phyloP scores from a whole-genome alignment of 345 rosid species.

The Gossypium bickii region DNA sequence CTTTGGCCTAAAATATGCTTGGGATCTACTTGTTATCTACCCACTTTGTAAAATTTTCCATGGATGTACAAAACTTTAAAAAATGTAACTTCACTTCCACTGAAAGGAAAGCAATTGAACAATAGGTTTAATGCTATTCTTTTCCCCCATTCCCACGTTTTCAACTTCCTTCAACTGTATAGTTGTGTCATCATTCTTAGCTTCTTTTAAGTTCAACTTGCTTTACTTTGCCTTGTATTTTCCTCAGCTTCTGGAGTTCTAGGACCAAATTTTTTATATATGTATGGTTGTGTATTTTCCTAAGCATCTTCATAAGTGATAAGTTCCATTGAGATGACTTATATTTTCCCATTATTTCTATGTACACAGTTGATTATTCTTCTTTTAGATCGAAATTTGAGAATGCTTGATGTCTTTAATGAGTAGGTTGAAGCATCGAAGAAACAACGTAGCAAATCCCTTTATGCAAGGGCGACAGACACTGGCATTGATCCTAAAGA shows the following conservation, averaged over 20 bases:
- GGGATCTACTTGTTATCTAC: not conserved
- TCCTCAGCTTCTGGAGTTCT: conserved; percentile 1
- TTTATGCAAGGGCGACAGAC: conserved; percentile 82
- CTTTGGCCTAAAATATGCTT: not conserved
- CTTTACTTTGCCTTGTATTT: not conserved
- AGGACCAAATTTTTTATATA: not conserved
- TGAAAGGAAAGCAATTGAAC: not conserved
- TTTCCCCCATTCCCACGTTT: not conserved
- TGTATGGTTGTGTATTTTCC: not conserved
- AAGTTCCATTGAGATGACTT: not conserved
- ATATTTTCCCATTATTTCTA: not conserved
- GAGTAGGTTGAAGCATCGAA: conserved; percentile 56
- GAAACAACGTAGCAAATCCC: conserved; percentile 60
- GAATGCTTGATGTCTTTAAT: conserved; percentile 18
- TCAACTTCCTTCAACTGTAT: not conserved
- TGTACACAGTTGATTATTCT: not conserved
- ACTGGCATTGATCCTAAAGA: conserved; percentile 74
- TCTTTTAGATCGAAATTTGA: not conserved
- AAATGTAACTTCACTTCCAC: not conserved
- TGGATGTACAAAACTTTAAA: not conserved
- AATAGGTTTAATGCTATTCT: not conserved
- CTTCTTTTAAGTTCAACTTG: not conserved
- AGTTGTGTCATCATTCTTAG: not conserved
- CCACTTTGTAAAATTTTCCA: not conserved
- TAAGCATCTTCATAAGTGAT: not conserved